These are phyloP conservation scores for Fusarium papillatum DNA, from an alignment of 2,329 filamentous ascomycete genomes.

Conservation along the genomic window DNA sequence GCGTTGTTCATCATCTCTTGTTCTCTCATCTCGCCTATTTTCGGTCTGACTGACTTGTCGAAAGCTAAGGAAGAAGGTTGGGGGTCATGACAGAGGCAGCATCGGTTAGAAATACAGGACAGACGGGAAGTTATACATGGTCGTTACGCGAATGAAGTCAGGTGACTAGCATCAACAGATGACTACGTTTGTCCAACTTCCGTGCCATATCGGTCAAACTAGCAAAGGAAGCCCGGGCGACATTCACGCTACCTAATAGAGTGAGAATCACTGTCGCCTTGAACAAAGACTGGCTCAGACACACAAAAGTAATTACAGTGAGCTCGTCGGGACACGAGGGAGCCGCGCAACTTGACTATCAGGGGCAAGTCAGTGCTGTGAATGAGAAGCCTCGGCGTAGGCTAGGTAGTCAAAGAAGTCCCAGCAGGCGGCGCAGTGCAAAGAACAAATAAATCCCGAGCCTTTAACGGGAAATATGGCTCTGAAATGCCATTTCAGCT, in stretches of 20 bases:
- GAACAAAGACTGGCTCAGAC: background rate
- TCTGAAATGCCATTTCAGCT: background rate
- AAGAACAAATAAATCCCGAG: background rate
- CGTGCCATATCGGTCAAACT: background rate
- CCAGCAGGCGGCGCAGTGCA: no score
- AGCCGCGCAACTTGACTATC: background rate
- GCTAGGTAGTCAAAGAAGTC: background rate
- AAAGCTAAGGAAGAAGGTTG: background rate
- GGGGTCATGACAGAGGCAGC: background rate
- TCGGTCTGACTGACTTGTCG: background rate
- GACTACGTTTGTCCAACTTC: background rate
- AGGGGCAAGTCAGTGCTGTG: no score
- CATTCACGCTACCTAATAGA: background rate
- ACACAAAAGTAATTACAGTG: background rate
- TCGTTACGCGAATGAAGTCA: background rate
- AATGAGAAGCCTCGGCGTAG: no score
- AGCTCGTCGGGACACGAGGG: background rate
- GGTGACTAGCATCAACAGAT: background rate
- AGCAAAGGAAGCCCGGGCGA: background rate
- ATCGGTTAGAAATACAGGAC: background rate
- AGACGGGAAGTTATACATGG: background rate
- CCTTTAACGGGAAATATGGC: background rate
- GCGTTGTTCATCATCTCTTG: background rate
- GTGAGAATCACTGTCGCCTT: background rate
- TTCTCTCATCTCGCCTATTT: background rate